Evolutionary conservation across 305 asterid species (phyloP).

Genomic region (Solanum hybrid): DNA sequence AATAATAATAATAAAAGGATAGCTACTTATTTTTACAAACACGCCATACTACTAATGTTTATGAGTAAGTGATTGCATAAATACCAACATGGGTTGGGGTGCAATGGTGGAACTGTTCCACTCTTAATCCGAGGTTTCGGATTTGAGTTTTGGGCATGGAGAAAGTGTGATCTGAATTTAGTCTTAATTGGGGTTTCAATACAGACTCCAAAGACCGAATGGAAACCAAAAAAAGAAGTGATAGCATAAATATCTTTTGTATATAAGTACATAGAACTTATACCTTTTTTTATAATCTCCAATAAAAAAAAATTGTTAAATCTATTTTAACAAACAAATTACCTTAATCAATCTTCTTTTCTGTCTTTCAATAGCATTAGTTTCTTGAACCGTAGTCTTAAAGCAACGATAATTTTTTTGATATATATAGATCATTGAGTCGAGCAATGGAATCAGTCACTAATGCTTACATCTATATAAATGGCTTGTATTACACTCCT

Average conservation of each 20-base stretch:
- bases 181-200: too few relatives aligned
- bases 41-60: not conserved
- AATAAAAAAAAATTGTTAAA: too few relatives aligned
- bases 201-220: rapidly evolving
- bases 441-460: not conserved
- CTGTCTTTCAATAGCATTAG: not conserved
- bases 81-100: not conserved
- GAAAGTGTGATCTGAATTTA: not conserved
- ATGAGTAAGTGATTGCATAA: not conserved
- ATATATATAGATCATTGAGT: not conserved
- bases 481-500: not conserved
- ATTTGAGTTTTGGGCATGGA: rapidly evolving
- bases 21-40: not conserved
- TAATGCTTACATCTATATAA: not conserved
- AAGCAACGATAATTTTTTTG: too few relatives aligned
- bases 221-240: not conserved
- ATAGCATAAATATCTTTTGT: not conserved
- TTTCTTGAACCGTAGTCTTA: too few relatives aligned
- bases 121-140: rapidly evolving
- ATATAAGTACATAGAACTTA: not conserved
- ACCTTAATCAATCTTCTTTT: not conserved
- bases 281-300: not conserved
- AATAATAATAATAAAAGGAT: not conserved
- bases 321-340: not conserved
- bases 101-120: too few relatives aligned